Evolutionary conservation across 768 basidiomycete species (phyloP).

Genomic region (Boletellus ananiceps): DNA sequence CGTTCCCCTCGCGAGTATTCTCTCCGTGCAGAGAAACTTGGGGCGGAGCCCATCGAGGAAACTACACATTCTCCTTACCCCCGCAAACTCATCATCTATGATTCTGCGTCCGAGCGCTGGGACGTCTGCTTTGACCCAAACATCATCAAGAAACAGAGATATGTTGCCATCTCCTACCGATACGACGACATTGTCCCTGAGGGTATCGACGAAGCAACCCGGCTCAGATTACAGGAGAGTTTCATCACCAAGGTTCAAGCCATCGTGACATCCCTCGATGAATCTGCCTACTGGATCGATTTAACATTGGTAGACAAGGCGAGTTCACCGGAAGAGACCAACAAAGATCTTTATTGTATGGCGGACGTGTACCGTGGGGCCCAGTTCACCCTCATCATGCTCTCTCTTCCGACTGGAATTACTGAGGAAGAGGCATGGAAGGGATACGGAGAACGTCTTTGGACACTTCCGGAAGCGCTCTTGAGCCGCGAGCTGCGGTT

Average conservation of each 20-base stretch:
- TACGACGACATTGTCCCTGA: constrained; percentile 6
- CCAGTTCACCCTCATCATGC: constrained; percentile 23
- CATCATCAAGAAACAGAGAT: constrained; percentile 8
- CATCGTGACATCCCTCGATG: constrained; percentile 2
- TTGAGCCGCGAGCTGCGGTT: constrained; percentile 19
- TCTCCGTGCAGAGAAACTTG: constrained; percentile 6
- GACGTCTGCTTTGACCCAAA: background rate
- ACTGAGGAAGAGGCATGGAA: constrained; percentile 11
- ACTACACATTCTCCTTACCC: constrained; percentile 15
- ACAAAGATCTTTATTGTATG: constrained; percentile 22
- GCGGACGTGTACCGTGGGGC: constrained; percentile 20
- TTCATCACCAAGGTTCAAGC: constrained; percentile 8
- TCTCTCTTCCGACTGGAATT: background rate
- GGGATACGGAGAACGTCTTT: constrained; percentile 20
- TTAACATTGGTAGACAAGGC: background rate
- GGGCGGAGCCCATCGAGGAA: background rate
- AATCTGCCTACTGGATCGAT: constrained; percentile 23
- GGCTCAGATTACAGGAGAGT: background rate
- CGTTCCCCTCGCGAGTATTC: constrained; percentile 21
- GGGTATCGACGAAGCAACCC: background rate
- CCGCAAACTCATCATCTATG: constrained; percentile 14
- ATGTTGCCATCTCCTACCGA: constrained; percentile 19
- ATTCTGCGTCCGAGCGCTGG: constrained; percentile 5
- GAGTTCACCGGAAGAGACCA: background rate
- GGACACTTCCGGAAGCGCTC: constrained; percentile 22